These are phyloP conservation scores for Pseudogymnoascus sp. DNA, from an alignment of 2,329 filamentous ascomycete species.

Conservation along the genomic window DNA sequence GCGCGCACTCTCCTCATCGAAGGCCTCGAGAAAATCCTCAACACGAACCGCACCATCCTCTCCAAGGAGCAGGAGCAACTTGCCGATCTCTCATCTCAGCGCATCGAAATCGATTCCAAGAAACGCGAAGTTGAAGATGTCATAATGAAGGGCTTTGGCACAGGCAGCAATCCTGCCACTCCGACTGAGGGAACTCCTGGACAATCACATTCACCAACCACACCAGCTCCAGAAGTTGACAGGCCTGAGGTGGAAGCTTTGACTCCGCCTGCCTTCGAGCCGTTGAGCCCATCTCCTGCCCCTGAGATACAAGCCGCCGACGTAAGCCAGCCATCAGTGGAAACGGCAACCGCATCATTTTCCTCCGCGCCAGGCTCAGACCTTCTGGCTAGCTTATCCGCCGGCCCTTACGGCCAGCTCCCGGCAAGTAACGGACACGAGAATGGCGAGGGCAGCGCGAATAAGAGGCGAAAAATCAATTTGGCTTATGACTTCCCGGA, in stretches of 20 bases:
- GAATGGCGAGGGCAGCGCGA: conserved; percentile 26
- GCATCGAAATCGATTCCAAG: conserved; percentile 65
- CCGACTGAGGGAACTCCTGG: conserved; percentile 37
- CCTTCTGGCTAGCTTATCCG: conserved; percentile 31
- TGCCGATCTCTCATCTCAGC: conserved; percentile 57
- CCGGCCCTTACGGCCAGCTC: conserved; percentile 23
- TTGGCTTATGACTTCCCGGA: conserved; percentile 38
- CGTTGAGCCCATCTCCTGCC: conserved; percentile 30
- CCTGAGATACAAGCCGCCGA: conserved; percentile 30
- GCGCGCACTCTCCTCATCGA: conserved; percentile 69
- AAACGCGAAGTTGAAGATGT: conserved; percentile 84
- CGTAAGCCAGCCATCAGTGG: conserved; percentile 8
- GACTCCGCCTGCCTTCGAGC: conserved; percentile 66
- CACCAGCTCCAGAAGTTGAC: conserved; percentile 50
- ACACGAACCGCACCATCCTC: conserved; percentile 62
- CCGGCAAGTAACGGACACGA: conserved; percentile 16
- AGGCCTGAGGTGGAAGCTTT: conserved; percentile 79
- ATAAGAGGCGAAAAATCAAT: conserved; percentile 42
- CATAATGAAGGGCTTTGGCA: conserved; percentile 76
- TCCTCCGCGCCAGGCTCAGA: conserved; percentile 27
- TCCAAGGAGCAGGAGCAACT: conserved; percentile 60
- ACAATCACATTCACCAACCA: conserved; percentile 31
- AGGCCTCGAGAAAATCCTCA: conserved; percentile 74
- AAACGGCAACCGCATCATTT: conserved; percentile 12
- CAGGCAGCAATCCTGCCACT: conserved; percentile 44